Evolutionary conservation across 495 filamentous ascomycete species (phyloP).

Genomic region (Podospora australis): DNA sequence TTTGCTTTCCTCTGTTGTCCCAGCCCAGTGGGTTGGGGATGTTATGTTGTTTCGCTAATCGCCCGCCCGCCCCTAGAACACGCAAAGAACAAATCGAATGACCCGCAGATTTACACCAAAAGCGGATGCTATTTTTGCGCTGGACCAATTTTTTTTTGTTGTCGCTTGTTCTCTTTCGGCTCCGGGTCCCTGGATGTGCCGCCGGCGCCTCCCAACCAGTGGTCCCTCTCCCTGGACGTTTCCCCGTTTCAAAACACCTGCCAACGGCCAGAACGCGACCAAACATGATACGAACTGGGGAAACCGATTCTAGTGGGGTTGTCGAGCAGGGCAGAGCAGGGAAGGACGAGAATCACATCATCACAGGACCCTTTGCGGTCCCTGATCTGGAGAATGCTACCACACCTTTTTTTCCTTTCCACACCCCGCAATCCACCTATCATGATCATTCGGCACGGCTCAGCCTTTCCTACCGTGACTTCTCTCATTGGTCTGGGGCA

Average conservation of each 20-base stretch:
- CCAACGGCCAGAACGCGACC: slow-evolving; percentile 8
- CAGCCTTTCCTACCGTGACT: slow-evolving; percentile 1
- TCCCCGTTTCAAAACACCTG: slow-evolving; percentile 10
- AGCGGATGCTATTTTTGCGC: slow-evolving; percentile 11
- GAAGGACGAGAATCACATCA: slow-evolving; percentile 2
- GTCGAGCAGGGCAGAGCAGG: no score
- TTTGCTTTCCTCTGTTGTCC: not conserved
- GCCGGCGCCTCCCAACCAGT: slow-evolving; percentile 6
- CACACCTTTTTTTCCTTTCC: not conserved
- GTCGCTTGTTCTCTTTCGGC: slow-evolving; percentile 9
- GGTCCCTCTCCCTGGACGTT: slow-evolving; percentile 1
- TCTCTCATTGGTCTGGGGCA: slow-evolving; percentile 7
- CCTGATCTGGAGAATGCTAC: not conserved
- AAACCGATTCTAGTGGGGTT: not conserved
- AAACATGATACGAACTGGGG: not conserved
- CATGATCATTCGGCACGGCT: slow-evolving; percentile 13
- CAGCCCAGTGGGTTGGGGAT: not conserved
- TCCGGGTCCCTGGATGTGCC: slow-evolving; percentile 14
- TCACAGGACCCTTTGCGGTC: slow-evolving; percentile 12
- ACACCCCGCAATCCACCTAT: slow-evolving; percentile 7
- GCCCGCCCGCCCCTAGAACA: not conserved
- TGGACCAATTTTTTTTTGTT: not conserved
- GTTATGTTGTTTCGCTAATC: not conserved
- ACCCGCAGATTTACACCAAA: not conserved
- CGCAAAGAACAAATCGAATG: not conserved